Evolutionary conservation across 2,329 filamentous ascomycete species (phyloP), one percentile per base, ranked within the genome.

Genomic region (Diplodia corticola): DNA sequence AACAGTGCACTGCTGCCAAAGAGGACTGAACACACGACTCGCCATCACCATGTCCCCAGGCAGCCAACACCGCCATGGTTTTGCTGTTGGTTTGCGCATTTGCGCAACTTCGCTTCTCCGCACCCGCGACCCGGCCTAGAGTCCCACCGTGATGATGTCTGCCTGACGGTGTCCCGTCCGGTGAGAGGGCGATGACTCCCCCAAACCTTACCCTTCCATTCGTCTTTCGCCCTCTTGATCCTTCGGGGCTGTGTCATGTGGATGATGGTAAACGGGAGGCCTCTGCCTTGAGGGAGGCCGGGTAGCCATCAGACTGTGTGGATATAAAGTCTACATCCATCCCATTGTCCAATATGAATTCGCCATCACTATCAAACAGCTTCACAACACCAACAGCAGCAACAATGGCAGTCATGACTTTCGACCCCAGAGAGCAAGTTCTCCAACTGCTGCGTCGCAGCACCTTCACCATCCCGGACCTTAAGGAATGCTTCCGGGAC

Each of bases 401-500:
- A 33, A 54, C 24, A 30, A 46, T 40, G 28, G 24, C 57, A 35
- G 35, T 5, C 40, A 61, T 61, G 57, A 33, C 57, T 35, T 35
- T 61, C 44, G 57, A 61, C n/a, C 26, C 57, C 28, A 61, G 57
- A 24, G 57, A 61, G 35, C 40, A 35, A 30, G 26, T 61, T n/a
- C 57, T 61, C 28, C 26, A 44, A 28, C 57, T 49, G 57, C 24
- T 61, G 26, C 57, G 57, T 20, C 30, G 26, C 57, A 33, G 40
- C 28, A 33, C 40, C 57, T 61, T 61, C 7, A 35, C 20, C n/a
- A 61, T 61, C 28, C 57, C 57, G 12, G 57, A 61, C 28, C 13
- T 61, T 28, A 61, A n/a, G 1, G n/a, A 10, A 24, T 61, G 57
- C 44, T 61, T 61, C 57, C 9, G 57, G 26, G 57, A 61, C 57